Evolutionary conservation across 805 yeast genomes (phyloP), one percentile per base, ranked within the genome.

Genomic region (Saccharomycopsis amapae): DNA sequence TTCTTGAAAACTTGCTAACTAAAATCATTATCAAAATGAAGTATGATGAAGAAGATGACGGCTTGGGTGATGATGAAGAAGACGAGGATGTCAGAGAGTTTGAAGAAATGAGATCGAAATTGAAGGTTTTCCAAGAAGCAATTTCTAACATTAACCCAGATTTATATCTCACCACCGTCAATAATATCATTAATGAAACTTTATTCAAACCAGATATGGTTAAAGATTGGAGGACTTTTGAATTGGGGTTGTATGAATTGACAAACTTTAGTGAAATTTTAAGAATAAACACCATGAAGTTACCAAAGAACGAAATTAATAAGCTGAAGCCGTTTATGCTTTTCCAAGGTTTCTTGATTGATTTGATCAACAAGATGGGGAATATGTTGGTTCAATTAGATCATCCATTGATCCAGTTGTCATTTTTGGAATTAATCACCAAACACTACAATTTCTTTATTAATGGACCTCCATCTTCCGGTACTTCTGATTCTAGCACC

Each of bases 231-330:
- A 76, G 87, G 59, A 76, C 74, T 23, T 70, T 86, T 33, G 99
- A 93, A 63, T 71, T 93, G 52, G 97, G 96, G 2, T 67, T 93
- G 43, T 88, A 72, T 60, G 94, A 89, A 63, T 72, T 93, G 58
- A 75, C 78, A 44, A 82, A 80, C 53, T 79, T 81, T 53, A 79
- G 88, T 42, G 97, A 90, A 50, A 75, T 85, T 46, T 68, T 89
- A 48, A 78, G 86, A 61, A 84, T 80, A 56, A 86, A 86, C 54
- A 62, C 81, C n/a, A 76, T 87, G 62, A 79, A 79, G 55, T 58
- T 84, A 34, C 81, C 82, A 35, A 80, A 85, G 58, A 71, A 68
- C 18, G 81, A 80, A 62, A 71, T 87, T 26, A 69, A 71, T 46
- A 75, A 75, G 23, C 78, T 88, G 2, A 75, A 80, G 59, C 86